These are phyloP conservation scores for Oleoguttula mirabilis DNA, from an alignment of 495 filamentous ascomycete genomes.

Conservation along the genomic window DNA sequence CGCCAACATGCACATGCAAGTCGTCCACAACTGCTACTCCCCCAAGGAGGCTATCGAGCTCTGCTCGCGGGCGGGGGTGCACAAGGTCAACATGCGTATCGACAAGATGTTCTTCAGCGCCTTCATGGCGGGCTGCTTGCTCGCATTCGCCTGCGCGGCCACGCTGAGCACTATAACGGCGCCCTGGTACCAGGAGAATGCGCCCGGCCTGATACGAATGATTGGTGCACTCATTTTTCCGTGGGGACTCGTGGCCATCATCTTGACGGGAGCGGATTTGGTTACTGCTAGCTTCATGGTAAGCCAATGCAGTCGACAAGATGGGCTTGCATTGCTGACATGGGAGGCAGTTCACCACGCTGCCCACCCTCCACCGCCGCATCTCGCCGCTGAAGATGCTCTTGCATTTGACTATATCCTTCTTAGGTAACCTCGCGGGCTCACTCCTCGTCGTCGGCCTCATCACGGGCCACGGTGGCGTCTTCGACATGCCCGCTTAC, in stretches of 20 bases:
- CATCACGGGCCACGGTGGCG: constrained; percentile 48
- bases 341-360: constrained; percentile 36
- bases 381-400: constrained; percentile 39
- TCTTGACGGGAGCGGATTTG: constrained; percentile 48
- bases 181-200: constrained; percentile 51
- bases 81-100: constrained; percentile 21
- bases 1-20: neutral
- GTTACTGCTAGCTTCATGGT: constrained; percentile 51
- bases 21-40: constrained; percentile 16
- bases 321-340: neutral
- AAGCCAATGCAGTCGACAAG: no score
- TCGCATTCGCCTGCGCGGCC: constrained; percentile 32
- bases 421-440: constrained; percentile 49
- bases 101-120: constrained; percentile 20
- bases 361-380: constrained; percentile 43
- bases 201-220: constrained; percentile 45
- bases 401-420: constrained; percentile 44
- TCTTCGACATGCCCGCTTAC: constrained; percentile 37
- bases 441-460: constrained; percentile 47
- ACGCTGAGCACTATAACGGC: constrained; percentile 40
- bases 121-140: constrained; percentile 15
- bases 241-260: constrained; percentile 46
- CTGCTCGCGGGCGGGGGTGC: constrained; percentile 16
- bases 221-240: constrained; percentile 46
- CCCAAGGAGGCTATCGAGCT: constrained; percentile 19